Evolutionary conservation across 371 early-diverging fungal species (phyloP).

Genomic region (Mucor circinelloides): DNA sequence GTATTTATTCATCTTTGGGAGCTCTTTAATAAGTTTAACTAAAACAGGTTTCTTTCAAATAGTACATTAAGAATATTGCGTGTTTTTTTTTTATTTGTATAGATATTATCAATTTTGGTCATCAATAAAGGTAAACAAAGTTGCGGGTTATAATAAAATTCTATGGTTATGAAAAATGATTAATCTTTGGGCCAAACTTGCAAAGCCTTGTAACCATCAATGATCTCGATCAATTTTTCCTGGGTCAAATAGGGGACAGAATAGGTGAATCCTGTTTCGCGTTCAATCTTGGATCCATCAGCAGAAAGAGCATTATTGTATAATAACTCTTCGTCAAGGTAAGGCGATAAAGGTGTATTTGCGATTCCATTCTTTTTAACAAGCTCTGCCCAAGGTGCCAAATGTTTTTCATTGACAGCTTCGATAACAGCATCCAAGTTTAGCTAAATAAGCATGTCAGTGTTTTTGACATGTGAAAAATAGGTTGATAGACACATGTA

Average conservation of each 20-base stretch:
- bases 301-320: constrained; percentile 78
- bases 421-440: constrained; percentile 83
- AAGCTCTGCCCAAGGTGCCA: constrained; percentile 75
- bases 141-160: background rate
- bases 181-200: constrained; percentile 66
- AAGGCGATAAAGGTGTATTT: constrained; percentile 93
- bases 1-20: no score
- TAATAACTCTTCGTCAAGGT: constrained; percentile 87
- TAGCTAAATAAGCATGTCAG: constrained; percentile 41
- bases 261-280: constrained; percentile 74
- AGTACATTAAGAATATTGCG: no score
- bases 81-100: background rate
- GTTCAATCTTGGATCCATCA: constrained; percentile 78
- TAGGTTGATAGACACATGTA: background rate
- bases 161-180: background rate
- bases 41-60: no score
- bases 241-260: constrained; percentile 68
- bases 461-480: background rate
- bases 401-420: constrained; percentile 91
- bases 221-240: constrained; percentile 66
- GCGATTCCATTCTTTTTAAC: constrained; percentile 61
- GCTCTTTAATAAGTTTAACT: no score
- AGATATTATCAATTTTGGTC: background rate
- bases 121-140: background rate
- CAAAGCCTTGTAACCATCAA: constrained; percentile 64